These are phyloP conservation scores for Chaetomiaceae sp. DNA, from an alignment of 2,329 filamentous ascomycete species.

Conservation along the genomic window DNA sequence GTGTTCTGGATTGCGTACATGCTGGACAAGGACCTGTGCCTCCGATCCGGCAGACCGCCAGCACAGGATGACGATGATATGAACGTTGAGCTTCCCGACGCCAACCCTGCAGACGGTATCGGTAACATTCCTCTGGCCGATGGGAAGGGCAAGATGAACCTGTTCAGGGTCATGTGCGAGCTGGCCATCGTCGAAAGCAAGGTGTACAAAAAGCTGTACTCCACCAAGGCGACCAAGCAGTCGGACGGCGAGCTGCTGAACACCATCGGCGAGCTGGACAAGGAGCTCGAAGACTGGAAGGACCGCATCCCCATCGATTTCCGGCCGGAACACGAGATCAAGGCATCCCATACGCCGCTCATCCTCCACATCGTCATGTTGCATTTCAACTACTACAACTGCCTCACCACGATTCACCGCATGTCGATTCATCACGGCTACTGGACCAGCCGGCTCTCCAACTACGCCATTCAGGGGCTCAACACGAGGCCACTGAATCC, in stretches of 20 bases:
- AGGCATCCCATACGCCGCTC: constrained; percentile 84
- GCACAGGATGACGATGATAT: constrained; percentile 65
- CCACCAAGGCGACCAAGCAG: constrained; percentile 84
- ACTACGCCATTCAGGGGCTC: constrained; percentile 89
- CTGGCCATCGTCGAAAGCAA: constrained; percentile 88
- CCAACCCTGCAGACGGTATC: constrained; percentile 84
- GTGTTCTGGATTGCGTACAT: constrained; percentile 63
- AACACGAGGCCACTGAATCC: constrained; percentile 90
- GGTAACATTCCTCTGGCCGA: constrained; percentile 89
- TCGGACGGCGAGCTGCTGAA: constrained; percentile 89
- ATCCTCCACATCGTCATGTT: constrained; percentile 90
- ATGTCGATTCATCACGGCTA: constrained; percentile 98
- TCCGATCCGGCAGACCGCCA: constrained; percentile 53
- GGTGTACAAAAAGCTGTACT: constrained; percentile 90
- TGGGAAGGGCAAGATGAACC: constrained; percentile 86
- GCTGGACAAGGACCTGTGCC: constrained; percentile 57
- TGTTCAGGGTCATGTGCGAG: constrained; percentile 89
- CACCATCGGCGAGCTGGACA: constrained; percentile 91
- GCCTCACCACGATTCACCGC: constrained; percentile 91
- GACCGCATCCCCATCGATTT: constrained; percentile 92
- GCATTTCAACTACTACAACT: constrained; percentile 97
- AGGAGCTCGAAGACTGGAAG: constrained; percentile 89
- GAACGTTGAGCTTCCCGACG: constrained; percentile 92
- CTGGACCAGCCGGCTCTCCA: constrained; percentile 91
- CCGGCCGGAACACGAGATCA: constrained; percentile 94